Conservation (phyloP, 2,329 filamentous ascomycete genomes). For the Colletotrichum lindemuthianum region DNA sequence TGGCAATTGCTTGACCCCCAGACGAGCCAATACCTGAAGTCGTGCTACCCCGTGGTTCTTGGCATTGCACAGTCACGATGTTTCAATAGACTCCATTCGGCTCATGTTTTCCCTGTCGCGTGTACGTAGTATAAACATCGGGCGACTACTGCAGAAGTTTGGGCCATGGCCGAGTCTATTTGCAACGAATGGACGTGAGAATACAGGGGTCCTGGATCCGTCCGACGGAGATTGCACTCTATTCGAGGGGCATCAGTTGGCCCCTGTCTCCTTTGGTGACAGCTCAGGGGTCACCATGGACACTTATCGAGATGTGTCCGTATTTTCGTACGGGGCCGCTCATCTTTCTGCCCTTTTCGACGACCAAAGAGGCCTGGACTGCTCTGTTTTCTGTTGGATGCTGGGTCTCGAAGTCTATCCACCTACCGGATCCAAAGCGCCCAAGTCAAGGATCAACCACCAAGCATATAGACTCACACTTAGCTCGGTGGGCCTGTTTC, state of each 20-base stretch:
- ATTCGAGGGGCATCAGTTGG: background rate
- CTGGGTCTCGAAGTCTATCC: background rate
- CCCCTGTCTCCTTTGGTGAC: background rate
- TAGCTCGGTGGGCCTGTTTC: conserved; percentile 28
- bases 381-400: background rate
- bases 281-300: conserved; percentile 6
- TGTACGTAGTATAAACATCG: conserved; percentile 16
- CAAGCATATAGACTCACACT: conserved; percentile 10
- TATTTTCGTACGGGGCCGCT: background rate
- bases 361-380: no score
- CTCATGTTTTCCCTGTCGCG: conserved; percentile 1
- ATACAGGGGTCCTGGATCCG: conserved; percentile 24
- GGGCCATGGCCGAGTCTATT: conserved; percentile 6
- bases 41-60: conserved; percentile 10
- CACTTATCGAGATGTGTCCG: background rate
- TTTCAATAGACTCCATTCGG: conserved; percentile 29
- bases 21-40: background rate
- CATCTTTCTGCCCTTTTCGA: background rate
- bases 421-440: background rate
- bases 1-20: conserved; percentile 5
- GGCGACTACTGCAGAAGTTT: conserved; percentile 5
- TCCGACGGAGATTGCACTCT: conserved; percentile 20
- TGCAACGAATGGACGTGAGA: conserved; percentile 11
- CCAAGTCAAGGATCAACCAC: background rate
- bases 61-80: conserved; percentile 4